Evolutionary conservation across 2,329 filamentous ascomycete genomes (phyloP), one percentile per base, ranked within the genome.

Genomic region (Aspergillus vadensis): DNA sequence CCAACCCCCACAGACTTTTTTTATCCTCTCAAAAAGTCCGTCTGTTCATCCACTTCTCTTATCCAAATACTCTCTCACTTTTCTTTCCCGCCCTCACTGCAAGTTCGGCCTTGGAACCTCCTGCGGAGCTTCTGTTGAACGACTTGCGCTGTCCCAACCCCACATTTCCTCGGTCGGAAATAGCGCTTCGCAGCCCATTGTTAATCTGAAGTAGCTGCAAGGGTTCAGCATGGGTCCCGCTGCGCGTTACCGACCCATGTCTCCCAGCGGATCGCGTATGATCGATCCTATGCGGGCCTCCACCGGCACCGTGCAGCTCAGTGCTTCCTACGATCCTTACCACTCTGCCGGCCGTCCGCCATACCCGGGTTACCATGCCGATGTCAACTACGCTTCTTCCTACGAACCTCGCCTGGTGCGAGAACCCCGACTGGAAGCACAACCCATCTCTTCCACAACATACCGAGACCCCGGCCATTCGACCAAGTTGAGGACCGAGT

Each of bases 261-360:
- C 76, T 32, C 75, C 77, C 14, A 68, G 67, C 3, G 65, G 69
- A 55, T 69, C 69, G 25, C 71, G 72, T 59, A 62, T 74, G 62
- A 65, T 70, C 52, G 76, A 78, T 51, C 75, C 76, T 27, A 70
- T 75, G 69, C 74, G 76, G 43, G 72, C 76, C 30, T 79, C 78
- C 17, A 79, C 77, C 6, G 76, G 77, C 39, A 77, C 72, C 49
- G 71, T 79, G 44, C 67, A 73, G 51, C 66, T 73, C 41, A 69
- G 64, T 51, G 71, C 76, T 10, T 70, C 73, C 47, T 68, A 71
- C 57, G 75, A 79, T 53, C 66, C 70, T 5, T 75, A 76, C 56
- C 68, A 73, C 30, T 65, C 70, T 7, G 61, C 70, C 47, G 63
- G 67, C 47, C 70, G 69, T 44, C 69, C 72, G 43, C 65, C 67